Percentiles rank a stretch among this genome's conserved stretches.
Conservation (phyloP, 2,329 filamentous ascomycete genomes). For the Fusarium nodosum region DNA sequence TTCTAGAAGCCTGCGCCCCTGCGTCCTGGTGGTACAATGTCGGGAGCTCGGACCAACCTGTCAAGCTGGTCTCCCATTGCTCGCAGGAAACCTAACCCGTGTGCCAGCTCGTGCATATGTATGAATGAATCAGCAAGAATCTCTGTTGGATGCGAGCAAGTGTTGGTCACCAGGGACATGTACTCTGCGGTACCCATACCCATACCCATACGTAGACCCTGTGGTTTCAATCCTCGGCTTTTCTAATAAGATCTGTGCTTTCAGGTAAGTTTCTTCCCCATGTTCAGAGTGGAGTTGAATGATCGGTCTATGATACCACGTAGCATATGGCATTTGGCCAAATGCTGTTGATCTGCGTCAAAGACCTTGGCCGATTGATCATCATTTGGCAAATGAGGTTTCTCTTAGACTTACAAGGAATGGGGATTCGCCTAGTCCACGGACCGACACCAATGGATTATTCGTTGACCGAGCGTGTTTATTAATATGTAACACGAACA, state of each 20-base stretch:
- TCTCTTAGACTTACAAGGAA: conserved; percentile 17
- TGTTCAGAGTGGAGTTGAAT: conserved; percentile 32
- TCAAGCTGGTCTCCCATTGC: conserved; percentile 33
- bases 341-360: conserved; percentile 21
- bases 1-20: conserved; percentile 52
- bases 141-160: background rate
- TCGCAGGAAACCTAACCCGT: conserved; percentile 29
- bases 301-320: conserved; percentile 27
- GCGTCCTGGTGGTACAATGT: conserved; percentile 41
- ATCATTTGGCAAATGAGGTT: conserved; percentile 22
- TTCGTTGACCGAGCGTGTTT: conserved; percentile 18
- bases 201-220: conserved; percentile 14
- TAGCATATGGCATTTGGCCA: conserved; percentile 18
- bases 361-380: conserved; percentile 22
- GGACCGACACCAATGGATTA: conserved; percentile 5
- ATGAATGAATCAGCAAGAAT: conserved; percentile 28
- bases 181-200: conserved; percentile 1
- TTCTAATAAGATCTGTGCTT: conserved; percentile 18
- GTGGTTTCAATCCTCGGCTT: conserved; percentile 10
- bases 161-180: conserved; percentile 6
- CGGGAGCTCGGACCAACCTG: conserved; percentile 48
- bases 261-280: conserved; percentile 31
- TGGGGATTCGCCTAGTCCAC: conserved; percentile 20
- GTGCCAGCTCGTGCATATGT: conserved; percentile 32
- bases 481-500: conserved; percentile 24